Percentiles rank a stretch among this genome's conserved stretches.
Conservation (phyloP, 2,329 filamentous ascomycete genomes). For the Thelonectria olida region DNA sequence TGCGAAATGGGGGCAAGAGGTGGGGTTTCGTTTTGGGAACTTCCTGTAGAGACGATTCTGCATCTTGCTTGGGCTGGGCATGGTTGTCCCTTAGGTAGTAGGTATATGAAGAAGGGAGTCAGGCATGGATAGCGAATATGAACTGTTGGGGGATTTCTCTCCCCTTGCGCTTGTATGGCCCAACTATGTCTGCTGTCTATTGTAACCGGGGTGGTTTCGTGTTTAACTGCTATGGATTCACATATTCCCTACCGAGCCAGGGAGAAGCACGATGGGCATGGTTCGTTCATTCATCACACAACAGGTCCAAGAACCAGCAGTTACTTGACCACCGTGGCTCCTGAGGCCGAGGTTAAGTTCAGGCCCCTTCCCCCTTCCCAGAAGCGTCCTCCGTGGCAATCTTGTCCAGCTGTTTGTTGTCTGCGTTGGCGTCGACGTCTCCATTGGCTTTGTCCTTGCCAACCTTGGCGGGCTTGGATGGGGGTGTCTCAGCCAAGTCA, state of each 20-base stretch:
- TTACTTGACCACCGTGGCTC: background rate
- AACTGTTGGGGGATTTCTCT: background rate
- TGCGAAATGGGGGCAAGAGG: background rate
- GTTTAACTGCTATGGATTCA: no score
- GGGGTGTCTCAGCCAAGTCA: slow-evolving; percentile 12
- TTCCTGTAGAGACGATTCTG: background rate
- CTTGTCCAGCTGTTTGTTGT: background rate
- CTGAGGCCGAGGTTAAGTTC: background rate
- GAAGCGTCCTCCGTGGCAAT: slow-evolving; percentile 1
- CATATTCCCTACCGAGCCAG: no score
- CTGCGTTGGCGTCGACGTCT: background rate
- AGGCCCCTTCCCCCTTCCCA: slow-evolving; percentile 10
- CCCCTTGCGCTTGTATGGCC: background rate
- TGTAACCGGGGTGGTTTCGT: no score
- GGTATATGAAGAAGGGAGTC: background rate
- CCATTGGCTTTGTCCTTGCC: background rate
- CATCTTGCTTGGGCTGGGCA: background rate
- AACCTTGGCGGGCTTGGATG: background rate
- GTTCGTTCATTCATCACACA: background rate
- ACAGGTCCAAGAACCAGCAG: no score
- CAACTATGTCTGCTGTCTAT: no score
- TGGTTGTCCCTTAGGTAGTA: background rate
- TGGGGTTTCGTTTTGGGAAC: background rate
- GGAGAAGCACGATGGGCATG: background rate
- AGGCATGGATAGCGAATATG: slow-evolving; percentile 3